Evolutionary conservation across 352 stramenopile genomes (phyloP).

Genomic region (Ophiocytium majus): DNA sequence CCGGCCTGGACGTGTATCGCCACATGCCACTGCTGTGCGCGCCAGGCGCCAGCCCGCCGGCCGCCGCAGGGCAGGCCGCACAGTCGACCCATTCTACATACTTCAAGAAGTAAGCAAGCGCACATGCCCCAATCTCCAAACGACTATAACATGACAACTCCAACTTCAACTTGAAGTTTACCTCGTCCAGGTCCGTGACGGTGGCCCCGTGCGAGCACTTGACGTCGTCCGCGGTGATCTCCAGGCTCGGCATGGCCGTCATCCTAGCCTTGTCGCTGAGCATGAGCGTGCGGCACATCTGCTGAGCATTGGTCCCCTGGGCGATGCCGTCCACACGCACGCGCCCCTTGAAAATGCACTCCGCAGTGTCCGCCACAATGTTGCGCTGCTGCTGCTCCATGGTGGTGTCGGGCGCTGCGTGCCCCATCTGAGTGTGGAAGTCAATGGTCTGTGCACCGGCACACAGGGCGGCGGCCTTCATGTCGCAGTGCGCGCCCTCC

Average conservation of each 20-base stretch:
- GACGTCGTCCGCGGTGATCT: slow-evolving; percentile 79
- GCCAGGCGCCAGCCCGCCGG: too few relatives aligned
- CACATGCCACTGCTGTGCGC: too few relatives aligned
- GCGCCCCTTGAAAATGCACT: slow-evolving; percentile 69
- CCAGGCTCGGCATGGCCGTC: slow-evolving; percentile 71
- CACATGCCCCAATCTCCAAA: too few relatives aligned
- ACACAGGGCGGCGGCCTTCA: slow-evolving; percentile 66
- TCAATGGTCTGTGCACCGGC: slow-evolving; percentile 67
- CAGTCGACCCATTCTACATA: too few relatives aligned
- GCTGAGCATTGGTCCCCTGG: background rate
- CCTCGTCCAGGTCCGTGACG: slow-evolving; percentile 72
- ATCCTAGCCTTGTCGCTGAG: slow-evolving; percentile 68
- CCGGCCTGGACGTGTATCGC: too few relatives aligned
- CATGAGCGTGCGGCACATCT: slow-evolving; percentile 68
- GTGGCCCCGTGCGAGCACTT: slow-evolving; percentile 76
- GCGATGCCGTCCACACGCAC: slow-evolving; percentile 73
- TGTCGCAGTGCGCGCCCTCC: slow-evolving; percentile 42
- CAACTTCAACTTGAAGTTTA: too few relatives aligned
- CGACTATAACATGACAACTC: too few relatives aligned
- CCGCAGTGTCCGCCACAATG: slow-evolving; percentile 67
- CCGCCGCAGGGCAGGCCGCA: too few relatives aligned
- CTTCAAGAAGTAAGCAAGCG: too few relatives aligned
- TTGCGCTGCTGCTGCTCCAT: slow-evolving; percentile 71
- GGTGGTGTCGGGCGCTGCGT: slow-evolving; percentile 65
- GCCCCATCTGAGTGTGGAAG: slow-evolving; percentile 73